A percentile compares a stretch with the other conserved stretches of the same genome.
These are phyloP conservation scores for Gracilaria gracilis DNA, from an alignment of 23 red algal species.

Conservation along the genomic window DNA sequence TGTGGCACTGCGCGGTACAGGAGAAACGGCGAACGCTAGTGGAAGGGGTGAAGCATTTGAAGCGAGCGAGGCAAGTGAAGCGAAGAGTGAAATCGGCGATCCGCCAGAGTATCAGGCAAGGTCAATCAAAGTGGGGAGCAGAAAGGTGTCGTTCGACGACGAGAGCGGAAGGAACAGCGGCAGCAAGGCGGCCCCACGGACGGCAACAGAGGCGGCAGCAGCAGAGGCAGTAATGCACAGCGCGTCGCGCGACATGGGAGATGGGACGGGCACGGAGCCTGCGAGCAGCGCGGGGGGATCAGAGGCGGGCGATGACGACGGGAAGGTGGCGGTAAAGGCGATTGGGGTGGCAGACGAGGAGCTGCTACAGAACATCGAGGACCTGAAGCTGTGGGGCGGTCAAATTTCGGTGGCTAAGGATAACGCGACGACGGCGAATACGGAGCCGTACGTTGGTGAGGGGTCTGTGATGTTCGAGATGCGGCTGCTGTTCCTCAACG, in stretches of 20 bases:
- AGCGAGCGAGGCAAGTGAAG: constrained; percentile 3
- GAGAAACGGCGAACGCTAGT: neutral
- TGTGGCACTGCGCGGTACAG: neutral
- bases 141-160: constrained; percentile 14
- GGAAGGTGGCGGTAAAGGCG: neutral
- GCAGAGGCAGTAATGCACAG: neutral
- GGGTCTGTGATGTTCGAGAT: constrained; percentile 41
- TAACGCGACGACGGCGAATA: neutral
- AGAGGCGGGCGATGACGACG: neutral
- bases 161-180: neutral
- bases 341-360: neutral
- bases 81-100: constrained; percentile 2
- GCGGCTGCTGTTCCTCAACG: constrained; percentile 34
- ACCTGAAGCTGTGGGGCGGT: neutral
- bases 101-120: neutral
- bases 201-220: neutral
- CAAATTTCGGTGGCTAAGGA: neutral
- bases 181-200: neutral
- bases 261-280: neutral
- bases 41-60: neutral
- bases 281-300: constrained; percentile 27
- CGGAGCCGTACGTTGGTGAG: neutral
- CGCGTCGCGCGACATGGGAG: neutral
- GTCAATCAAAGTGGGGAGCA: neutral
- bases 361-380: neutral